A percentile compares a stretch with the other conserved stretches of the same genome.
phyloP scores from a whole-genome alignment of 371 early-diverging fungal genomes.

The Thermomucor indicae-seudaticae region DNA sequence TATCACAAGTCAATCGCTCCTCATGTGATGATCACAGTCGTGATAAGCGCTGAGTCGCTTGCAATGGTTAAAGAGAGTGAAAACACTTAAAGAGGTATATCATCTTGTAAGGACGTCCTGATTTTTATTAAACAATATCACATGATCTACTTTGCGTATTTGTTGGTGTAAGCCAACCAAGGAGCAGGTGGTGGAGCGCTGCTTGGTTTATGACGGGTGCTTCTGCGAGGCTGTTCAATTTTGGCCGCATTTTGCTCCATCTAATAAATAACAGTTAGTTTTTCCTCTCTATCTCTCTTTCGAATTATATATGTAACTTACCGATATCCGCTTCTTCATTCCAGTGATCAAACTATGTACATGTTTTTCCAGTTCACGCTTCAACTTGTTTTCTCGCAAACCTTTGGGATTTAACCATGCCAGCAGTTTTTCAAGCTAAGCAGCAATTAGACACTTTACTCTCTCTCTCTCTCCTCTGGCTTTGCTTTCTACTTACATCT shows the following conservation, averaged over 20 bases:
- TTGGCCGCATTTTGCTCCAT: neutral
- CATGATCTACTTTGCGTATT: neutral
- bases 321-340: constrained; percentile 42
- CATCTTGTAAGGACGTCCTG: neutral
- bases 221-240: neutral
- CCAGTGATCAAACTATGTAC: constrained; percentile 37
- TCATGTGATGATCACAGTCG: neutral
- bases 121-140: neutral
- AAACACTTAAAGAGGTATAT: too few relatives aligned
- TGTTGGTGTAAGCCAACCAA: neutral
- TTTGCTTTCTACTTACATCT: constrained; percentile 31
- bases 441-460: neutral
- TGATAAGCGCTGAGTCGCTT: neutral
- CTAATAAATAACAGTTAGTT: too few relatives aligned
- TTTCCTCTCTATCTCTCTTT: too few relatives aligned
- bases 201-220: neutral
- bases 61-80: neutral
- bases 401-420: constrained; percentile 80
- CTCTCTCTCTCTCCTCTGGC: neutral
- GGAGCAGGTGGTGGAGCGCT: neutral
- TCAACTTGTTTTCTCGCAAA: constrained; percentile 59
- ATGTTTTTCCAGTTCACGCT: constrained; percentile 48
- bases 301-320: too few relatives aligned
- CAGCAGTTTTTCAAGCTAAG: constrained; percentile 58
- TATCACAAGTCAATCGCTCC: neutral